Evolutionary conservation across 2,329 filamentous ascomycete species (phyloP), one percentile per base, ranked within the genome.

Genomic region (Phialocephala sp.): DNA sequence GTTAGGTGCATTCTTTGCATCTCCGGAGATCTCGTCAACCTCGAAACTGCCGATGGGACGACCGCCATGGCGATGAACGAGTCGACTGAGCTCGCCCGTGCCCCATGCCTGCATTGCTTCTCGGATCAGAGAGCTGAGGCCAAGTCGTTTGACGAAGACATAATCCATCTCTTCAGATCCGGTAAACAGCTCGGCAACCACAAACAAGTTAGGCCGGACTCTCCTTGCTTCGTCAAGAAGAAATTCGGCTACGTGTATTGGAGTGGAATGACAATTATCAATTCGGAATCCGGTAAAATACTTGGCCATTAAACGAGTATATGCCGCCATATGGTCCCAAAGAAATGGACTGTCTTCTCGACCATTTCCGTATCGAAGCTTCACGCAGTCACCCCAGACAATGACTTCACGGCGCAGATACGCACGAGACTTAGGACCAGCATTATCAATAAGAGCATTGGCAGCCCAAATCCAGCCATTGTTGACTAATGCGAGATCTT

Each of bases 381-480:
- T 99, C 68, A 98, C 95, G 76, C 96, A 99, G 76, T 99, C 95
- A 15, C 94, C 94, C 95, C 95, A 99, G 36, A 97, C 91, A 71
- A 99, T 98, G 67, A 99, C 93, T 78, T 99, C 93, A 71, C 95
- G 88, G 60, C 93, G 88, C n/a, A 99, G 85, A 75, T 99, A 99
- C n/a, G 94, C 93, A 63, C 90, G 89, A 9, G 94, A 97, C 56
- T 91, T 84, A 0, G 93, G 91, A 0, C 96, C 96, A 36, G 95
- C 95, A 74, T 98, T 95, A 80, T 99, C 95, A 52, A 92, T 85
- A 79, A 98, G 86, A 1, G 95, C 94, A 79, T 98, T 96, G 6
- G 94, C 94, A 65, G 92, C 94, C 95, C 95, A 99, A 9, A 99
- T 94, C 95, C 95, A 99, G 52, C 95, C 95, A 75, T 99, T 99